Evolutionary conservation across 1,284 basidiomycete genomes (phyloP).

Genomic region (Ganoderma boninense): DNA sequence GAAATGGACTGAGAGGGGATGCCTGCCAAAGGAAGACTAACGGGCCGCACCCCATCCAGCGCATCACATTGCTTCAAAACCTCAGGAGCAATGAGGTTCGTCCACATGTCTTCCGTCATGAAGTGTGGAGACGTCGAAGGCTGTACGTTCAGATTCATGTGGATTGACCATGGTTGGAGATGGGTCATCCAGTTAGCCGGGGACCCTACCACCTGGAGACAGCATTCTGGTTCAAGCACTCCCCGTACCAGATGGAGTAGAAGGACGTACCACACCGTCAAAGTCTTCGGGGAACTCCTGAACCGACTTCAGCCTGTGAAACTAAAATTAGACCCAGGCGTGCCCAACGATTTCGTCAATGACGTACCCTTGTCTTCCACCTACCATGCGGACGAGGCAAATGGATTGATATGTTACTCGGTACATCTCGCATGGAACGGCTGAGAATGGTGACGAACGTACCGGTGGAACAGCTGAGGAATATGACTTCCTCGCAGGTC

Average conservation of each 20-base stretch:
- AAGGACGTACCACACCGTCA: slow-evolving; percentile 38
- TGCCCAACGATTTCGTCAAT: neutral
- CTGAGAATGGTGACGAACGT: slow-evolving; percentile 3
- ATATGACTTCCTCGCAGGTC: slow-evolving; percentile 39
- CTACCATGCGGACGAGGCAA: slow-evolving; percentile 15
- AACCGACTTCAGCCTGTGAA: slow-evolving; percentile 36
- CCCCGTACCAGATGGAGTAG: neutral
- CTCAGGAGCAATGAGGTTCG: slow-evolving; percentile 36
- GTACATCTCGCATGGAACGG: neutral
- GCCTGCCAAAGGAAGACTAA: neutral
- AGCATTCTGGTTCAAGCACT: neutral
- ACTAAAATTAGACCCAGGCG: neutral
- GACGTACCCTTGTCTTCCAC: slow-evolving; percentile 39
- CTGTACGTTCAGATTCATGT: slow-evolving; percentile 34
- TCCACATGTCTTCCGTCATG: slow-evolving; percentile 36
- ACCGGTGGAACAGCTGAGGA: slow-evolving; percentile 43
- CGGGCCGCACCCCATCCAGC: slow-evolving; percentile 40
- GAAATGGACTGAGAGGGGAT: neutral
- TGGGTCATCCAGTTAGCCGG: slow-evolving; percentile 39
- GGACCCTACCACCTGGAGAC: slow-evolving; percentile 36
- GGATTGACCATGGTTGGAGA: slow-evolving; percentile 35
- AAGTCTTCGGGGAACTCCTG: slow-evolving; percentile 42
- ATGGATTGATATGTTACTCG: neutral
- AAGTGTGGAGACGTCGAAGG: slow-evolving; percentile 33
- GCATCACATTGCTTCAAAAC: slow-evolving; percentile 42